Evolutionary conservation across 2,329 filamentous ascomycete genomes (phyloP).

Genomic region (Colletotrichum aenigma): DNA sequence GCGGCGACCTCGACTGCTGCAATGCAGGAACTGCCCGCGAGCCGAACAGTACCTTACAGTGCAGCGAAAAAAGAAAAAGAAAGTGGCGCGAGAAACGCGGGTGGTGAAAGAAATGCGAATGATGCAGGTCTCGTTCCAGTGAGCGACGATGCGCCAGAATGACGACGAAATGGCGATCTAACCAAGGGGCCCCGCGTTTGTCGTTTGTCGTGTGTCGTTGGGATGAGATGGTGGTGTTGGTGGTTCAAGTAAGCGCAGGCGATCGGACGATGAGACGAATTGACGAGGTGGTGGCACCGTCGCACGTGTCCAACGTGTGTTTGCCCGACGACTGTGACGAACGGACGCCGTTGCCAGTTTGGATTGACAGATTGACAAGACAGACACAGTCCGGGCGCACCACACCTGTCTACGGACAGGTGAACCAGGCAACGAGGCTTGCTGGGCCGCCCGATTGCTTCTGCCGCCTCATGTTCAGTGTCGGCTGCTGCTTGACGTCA

Average conservation of each 20-base stretch:
- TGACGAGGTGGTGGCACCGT: neutral
- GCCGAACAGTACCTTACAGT: neutral
- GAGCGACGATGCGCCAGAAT: neutral
- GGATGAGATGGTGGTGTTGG: neutral
- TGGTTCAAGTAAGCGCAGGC: neutral
- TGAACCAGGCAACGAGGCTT: neutral
- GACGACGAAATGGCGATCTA: neutral
- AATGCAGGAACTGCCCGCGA: neutral
- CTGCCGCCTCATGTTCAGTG: neutral
- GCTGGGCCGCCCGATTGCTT: neutral
- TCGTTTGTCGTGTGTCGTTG: neutral
- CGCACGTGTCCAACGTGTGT: neutral
- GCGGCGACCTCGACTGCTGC: neutral
- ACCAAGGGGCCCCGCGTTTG: neutral
- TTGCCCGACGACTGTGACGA: neutral
- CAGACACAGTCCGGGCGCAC: neutral
- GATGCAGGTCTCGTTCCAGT: conserved; percentile 5
- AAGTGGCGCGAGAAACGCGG: neutral
- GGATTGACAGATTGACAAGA: neutral
- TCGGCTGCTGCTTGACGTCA: neutral
- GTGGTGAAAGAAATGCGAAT: conserved; percentile 8
- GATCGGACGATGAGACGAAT: neutral
- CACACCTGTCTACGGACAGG: neutral
- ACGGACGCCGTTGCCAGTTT: neutral
- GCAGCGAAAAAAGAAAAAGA: neutral